phyloP scores from a whole-genome alignment of 2,329 filamentous ascomycete genomes.

The Aspergillus oerlinghausenensis region DNA sequence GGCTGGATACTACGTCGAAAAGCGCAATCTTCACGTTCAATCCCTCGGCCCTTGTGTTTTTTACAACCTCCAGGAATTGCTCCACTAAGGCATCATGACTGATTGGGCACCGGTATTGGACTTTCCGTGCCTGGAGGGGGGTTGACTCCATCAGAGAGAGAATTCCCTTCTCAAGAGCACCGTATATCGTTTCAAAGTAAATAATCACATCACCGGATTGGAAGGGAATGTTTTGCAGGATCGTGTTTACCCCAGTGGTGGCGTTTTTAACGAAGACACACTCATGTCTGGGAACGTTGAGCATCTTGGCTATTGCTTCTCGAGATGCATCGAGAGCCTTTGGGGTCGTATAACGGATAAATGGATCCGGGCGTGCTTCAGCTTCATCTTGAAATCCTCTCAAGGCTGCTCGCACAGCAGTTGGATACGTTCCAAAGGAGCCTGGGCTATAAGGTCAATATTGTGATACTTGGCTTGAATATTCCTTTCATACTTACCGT shows the following conservation, averaged over 20 bases:
- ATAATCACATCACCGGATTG: conserved; percentile 66
- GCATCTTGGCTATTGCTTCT: conserved; percentile 57
- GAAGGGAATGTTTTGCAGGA: conserved; percentile 72
- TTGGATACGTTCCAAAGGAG: conserved; percentile 75
- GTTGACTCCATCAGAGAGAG: conserved; percentile 68
- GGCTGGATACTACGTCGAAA: conserved; percentile 75
- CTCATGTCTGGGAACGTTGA: conserved; percentile 62
- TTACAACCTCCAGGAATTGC: conserved; percentile 58
- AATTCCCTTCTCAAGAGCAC: conserved; percentile 68
- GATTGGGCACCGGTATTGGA: conserved; percentile 64
- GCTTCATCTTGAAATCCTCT: conserved; percentile 62
- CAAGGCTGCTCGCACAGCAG: conserved; percentile 54
- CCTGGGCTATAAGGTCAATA: conserved; percentile 28
- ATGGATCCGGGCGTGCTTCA: conserved; percentile 69
- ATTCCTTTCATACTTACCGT: conserved; percentile 51
- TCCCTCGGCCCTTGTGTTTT: conserved; percentile 50
- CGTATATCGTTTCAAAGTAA: conserved; percentile 75
- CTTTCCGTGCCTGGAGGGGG: conserved; percentile 46
- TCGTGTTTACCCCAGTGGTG: conserved; percentile 64
- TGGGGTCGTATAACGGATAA: conserved; percentile 66
- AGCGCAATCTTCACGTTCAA: conserved; percentile 63
- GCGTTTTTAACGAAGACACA: conserved; percentile 79
- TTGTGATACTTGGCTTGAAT: conserved; percentile 1
- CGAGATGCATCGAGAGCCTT: conserved; percentile 60
- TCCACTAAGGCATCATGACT: conserved; percentile 64